Evolutionary conservation across 331 rosid species (phyloP).

Genomic region (Quercus phellos): DNA sequence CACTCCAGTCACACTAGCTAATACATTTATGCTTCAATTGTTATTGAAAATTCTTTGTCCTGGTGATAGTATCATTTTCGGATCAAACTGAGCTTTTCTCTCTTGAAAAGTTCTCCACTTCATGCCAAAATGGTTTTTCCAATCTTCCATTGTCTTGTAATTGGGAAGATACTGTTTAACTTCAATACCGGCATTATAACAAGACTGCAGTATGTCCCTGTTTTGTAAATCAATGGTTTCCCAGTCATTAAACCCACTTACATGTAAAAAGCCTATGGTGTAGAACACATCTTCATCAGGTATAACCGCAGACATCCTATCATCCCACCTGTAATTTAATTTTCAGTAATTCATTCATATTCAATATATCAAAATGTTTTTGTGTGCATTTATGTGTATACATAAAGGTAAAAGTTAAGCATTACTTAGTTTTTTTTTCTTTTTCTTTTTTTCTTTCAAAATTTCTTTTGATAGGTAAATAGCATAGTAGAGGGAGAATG

Average conservation of each 20-base stretch:
- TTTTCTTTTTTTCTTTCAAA: too few species aligned
- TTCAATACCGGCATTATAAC: constrained; percentile 46
- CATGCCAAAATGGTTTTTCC: constrained; percentile 72
- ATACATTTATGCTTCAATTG: not conserved
- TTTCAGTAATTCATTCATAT: not conserved
- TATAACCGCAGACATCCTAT: constrained; percentile 53
- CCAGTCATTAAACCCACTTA: constrained; percentile 73
- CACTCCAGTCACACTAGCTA: not conserved
- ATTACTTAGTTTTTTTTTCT: too few species aligned
- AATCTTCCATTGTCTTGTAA: constrained; percentile 45
- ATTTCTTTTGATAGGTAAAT: too few species aligned
- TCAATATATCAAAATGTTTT: too few species aligned
- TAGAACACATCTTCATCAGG: constrained; percentile 85
- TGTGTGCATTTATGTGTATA: too few species aligned
- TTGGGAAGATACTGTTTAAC: constrained; percentile 70
- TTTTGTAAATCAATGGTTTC: constrained; percentile 58
- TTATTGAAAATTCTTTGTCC: constrained; percentile 67
- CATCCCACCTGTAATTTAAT: constrained; percentile 64
- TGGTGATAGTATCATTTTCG: constrained; percentile 70
- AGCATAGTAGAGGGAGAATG: too few species aligned
- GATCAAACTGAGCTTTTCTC: constrained; percentile 66
- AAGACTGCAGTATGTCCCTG: constrained; percentile 56
- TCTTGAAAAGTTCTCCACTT: constrained; percentile 62
- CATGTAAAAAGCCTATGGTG: constrained; percentile 68
- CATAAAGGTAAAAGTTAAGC: too few species aligned